Evolutionary conservation across 345 rosid species (phyloP), one percentile per base, ranked within the genome.

Genomic region (Eucalyptus pauciflora): DNA sequence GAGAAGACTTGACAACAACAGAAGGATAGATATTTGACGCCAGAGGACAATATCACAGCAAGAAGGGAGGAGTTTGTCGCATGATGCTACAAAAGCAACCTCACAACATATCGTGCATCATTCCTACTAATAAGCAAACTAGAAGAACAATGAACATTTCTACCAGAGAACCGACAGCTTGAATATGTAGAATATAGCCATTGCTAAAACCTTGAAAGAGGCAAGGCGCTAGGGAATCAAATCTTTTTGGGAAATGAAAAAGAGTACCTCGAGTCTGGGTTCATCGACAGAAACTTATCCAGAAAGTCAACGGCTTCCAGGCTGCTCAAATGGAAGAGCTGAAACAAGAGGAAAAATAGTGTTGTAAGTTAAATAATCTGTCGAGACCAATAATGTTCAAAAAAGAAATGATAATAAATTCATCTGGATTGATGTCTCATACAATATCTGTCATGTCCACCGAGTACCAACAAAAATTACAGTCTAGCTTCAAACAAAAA

Each of bases 251-350:
- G n/a, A 87, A 91, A 89, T 64, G 89, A 15, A 6, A 86, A 79
- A 86, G 9, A 67, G 60, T 93, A 98, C 99, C 99, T 95, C 64
- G 94, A 43, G 87, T 97, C 95, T 16, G 99, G 99, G 90, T 95
- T 95, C 99, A 97, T 98, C 76, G 95, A 93, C 41, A 94, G 94
- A 93, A 94, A 98, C 93, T 93, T 98, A 46, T 95, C 98, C 89
- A 97, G 93, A 91, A 95, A 95, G 87, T 93, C 95, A 89, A 96
- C 60, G 13, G 99, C 97, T 91, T 96, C 99, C 94, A 91, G 80
- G 91, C 95, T 95, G 93, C 94, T 94, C 87, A 97, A 86, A 89
- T 95, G 99, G 90, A 94, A 98, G 88, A 95, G 71, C 99, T 98
- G 95, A 18, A 76, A 76, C 69, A 87, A 91, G 89, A 89, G 33